Evolutionary conservation across 768 basidiomycete species (phyloP), one percentile per base, ranked within the genome.

Genomic region (Pisolithus albus): DNA sequence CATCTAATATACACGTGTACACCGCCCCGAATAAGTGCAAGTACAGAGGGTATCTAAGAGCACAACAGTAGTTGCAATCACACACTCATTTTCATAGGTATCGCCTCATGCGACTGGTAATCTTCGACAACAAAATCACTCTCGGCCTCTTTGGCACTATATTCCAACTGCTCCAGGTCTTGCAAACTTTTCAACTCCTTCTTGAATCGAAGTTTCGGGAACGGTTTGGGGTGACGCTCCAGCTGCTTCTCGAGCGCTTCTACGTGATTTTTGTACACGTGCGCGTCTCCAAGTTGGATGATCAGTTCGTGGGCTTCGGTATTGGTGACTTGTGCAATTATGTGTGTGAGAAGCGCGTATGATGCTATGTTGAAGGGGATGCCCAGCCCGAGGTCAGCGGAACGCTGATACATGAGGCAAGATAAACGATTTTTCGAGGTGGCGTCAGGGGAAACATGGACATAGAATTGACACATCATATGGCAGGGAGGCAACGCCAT

Each of bases 361-460:
- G 96, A 98, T 11, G 95, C 96, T 69, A 99, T 98, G 70, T 99
- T 99, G 80, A 99, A 99, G 0, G 95, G 95, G 46, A 99, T 90
- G 2, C 95, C 95, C 37, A 99, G 88, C 1, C 95, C 95, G 7
- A 97, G 80, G 65, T 99, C 95, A 16, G 94, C 94, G 11, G 95
- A 97, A 44, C 96, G 89, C 64, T 98, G 95, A 73, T 86, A 97
- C 92, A 98, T 93, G 42, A 95, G 77, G 68, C 94, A 97, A 8
- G 92, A 94, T 16, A 98, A 84, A 51, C 79, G 80, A 8, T 85
- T 86, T 57, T 81, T 84, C 16, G 75, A 60, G 13, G 69, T 59
- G 1, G 75, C 57, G 0, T 56, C 56, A 4, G 82, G 70, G 0
- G 95, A 88, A 34, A 95, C 83, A 63, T 92, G 87, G 34, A 99